phyloP scores from a whole-genome alignment of 2,329 filamentous ascomycete species.

The Aphanocladium album region DNA sequence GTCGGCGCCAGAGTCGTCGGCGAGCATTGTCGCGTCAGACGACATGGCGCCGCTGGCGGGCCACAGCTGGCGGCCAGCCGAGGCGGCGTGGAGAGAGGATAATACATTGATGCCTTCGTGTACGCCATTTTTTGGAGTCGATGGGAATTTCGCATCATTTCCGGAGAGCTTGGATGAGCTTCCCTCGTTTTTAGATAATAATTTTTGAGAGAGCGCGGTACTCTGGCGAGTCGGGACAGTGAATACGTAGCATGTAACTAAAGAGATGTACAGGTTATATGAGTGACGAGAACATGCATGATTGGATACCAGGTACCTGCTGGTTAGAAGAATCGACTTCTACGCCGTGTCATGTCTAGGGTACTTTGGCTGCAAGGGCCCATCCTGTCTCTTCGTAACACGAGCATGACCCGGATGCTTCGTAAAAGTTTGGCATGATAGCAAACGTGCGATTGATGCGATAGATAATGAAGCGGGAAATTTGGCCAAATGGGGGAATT shows the following conservation, averaged over 20 bases:
- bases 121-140: slow-evolving; percentile 33
- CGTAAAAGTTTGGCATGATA: too few relatives aligned
- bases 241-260: too few relatives aligned
- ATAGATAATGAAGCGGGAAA: too few relatives aligned
- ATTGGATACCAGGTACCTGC: too few relatives aligned
- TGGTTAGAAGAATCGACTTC: too few relatives aligned
- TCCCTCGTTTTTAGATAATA: slow-evolving; percentile 23
- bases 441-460: too few relatives aligned
- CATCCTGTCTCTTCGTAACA: neutral
- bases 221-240: neutral
- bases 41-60: neutral
- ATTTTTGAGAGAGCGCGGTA: neutral
- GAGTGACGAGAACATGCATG: too few relatives aligned
- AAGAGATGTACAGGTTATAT: neutral
- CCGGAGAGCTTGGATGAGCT: slow-evolving; percentile 36
- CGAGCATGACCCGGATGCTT: too few relatives aligned
- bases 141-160: slow-evolving; percentile 32
- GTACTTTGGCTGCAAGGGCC: too few relatives aligned
- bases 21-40: neutral
- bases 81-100: slow-evolving; percentile 15
- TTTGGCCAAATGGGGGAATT: too few relatives aligned
- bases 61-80: slow-evolving; percentile 6
- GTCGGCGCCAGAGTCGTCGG: slow-evolving; percentile 21
- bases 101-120: slow-evolving; percentile 16
- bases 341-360: too few relatives aligned